Evolutionary conservation across 495 filamentous ascomycete genomes (phyloP), one percentile per base, ranked within the genome.

Genomic region (Podospora anserina): DNA sequence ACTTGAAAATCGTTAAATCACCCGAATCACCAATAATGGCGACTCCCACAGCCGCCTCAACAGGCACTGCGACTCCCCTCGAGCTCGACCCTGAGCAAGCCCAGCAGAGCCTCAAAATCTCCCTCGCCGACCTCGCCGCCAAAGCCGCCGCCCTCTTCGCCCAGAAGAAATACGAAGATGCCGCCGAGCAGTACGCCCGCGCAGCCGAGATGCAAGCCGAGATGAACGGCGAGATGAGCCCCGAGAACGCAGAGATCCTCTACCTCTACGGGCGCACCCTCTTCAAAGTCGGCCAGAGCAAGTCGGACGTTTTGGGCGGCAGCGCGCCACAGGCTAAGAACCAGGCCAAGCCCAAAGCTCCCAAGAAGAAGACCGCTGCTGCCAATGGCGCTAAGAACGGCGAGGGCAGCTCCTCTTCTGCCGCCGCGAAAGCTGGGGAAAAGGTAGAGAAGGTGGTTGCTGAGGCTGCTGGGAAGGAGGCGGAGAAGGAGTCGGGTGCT

Each of bases 211-310:
- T 97, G 68, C 95, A 99, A 76, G 92, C 92, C 63, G 87, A 91
- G 77, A 83, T 97, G 75, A 92, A 97, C 80, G 95, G 94, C 75
- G 96, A 98, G 79, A 87, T 96, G 83, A 89, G 88, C 58, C 86
- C 91, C 5, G 88, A 91, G 39, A 98, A 99, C 71, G 94, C 94
- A 18, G 93, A 97, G 73, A 83, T 99, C 32, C 87, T 98, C 18
- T 99, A 93, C 77, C 86, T 90, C 64, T 99, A 99, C 80, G 95
- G 96, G 19, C 91, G 94, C 74, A 90, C 91, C 55, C 84, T 98
- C 18, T 97, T 95, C 83, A 91, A 94, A 74, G 91, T 97, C 66
- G 95, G 93, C 20, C 90, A 97, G 71, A 90, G 87, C 78, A 97
- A 95, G 75, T 97, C 92, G 74, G 94, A 97, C 77, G 94, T 99